These are phyloP conservation scores for Eimeria praecox DNA, from an alignment of 169 alveolate species.

Conservation along the genomic window DNA sequence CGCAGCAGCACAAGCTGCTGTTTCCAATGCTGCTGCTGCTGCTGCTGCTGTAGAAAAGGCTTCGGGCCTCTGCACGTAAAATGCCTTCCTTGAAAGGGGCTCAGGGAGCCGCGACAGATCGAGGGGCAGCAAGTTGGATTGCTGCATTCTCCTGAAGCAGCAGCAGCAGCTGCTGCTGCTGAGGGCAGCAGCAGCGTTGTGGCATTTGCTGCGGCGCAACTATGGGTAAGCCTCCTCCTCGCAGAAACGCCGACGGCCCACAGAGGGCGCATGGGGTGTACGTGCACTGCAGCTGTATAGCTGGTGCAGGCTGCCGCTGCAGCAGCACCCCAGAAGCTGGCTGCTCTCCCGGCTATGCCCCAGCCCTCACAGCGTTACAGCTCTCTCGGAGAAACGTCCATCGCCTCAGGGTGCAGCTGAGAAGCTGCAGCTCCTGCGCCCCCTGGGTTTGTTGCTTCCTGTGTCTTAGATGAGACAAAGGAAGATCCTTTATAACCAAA, in stretches of 20 bases:
- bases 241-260: background rate
- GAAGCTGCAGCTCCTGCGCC: background rate
- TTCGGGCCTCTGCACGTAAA: background rate
- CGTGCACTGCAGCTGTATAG: background rate
- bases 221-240: background rate
- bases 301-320: background rate
- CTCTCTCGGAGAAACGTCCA: background rate
- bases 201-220: background rate
- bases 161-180: conserved; percentile 38
- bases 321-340: background rate
- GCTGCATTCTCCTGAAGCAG: background rate
- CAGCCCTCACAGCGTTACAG: background rate
- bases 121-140: background rate
- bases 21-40: background rate
- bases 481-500: too few species aligned
- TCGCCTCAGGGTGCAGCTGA: background rate
- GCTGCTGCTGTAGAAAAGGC: conserved; percentile 20
- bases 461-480: background rate
- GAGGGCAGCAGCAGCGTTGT: background rate
- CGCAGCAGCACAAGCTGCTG: conserved; percentile 15
- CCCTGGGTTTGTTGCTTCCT: too few species aligned
- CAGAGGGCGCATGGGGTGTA: background rate
- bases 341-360: background rate
- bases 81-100: background rate
- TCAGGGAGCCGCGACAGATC: background rate